Conservation (phyloP, 139 green algal genomes). For the Picochlorum sp. region DNA sequence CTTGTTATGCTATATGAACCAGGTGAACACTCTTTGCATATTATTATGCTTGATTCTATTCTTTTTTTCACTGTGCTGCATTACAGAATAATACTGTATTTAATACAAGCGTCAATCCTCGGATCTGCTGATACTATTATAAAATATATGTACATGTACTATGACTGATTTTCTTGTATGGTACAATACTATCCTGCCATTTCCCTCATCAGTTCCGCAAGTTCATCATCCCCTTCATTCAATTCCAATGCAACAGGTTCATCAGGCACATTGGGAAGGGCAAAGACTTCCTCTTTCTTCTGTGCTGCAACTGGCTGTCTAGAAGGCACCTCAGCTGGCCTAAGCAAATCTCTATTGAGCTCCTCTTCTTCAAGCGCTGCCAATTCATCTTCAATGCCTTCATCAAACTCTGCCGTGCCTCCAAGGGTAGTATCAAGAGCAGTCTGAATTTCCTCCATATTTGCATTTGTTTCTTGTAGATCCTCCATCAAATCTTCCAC, state of each 20-base stretch:
- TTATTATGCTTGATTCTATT: no score
- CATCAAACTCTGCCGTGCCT: conserved; percentile 70
- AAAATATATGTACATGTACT: no score
- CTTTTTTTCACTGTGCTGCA: no score
- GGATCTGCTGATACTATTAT: no score
- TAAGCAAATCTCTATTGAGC: neutral
- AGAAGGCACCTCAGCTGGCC: neutral
- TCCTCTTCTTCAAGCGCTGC: conserved; percentile 42
- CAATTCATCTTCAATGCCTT: conserved; percentile 43
- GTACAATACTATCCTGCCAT: neutral
- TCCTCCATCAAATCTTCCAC: conserved; percentile 90
- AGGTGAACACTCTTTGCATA: no score
- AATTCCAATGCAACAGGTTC: neutral
- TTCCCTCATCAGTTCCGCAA: neutral
- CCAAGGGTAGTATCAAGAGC: conserved; percentile 59
- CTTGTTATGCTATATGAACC: no score
- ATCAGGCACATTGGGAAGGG: neutral
- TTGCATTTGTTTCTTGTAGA: conserved; percentile 84
- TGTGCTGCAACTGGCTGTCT: neutral
- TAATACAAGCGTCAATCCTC: no score
- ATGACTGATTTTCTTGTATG: neutral
- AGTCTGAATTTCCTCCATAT: conserved; percentile 86
- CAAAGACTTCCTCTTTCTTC: neutral
- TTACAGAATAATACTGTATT: no score
- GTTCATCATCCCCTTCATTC: neutral